phyloP scores from a whole-genome alignment of 2,329 filamentous ascomycete genomes.

The Polychaeton citri region DNA sequence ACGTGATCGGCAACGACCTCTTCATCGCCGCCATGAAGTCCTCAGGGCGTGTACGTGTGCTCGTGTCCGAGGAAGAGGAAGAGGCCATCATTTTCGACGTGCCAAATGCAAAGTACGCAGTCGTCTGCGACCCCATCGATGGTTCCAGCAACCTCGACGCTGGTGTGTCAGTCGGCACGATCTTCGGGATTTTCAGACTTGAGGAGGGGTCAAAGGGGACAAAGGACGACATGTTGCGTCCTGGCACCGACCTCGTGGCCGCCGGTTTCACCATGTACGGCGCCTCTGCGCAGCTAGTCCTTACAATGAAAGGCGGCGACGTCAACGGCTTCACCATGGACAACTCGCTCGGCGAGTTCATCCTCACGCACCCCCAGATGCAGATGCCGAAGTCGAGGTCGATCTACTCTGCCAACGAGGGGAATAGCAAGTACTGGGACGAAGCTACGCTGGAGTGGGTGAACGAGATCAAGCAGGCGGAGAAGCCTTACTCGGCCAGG shows the following conservation, averaged over 20 bases:
- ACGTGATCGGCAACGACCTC: slow-evolving; percentile 96
- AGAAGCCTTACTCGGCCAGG: slow-evolving; percentile 71
- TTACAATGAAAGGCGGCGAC: slow-evolving; percentile 83
- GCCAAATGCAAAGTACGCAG: slow-evolving; percentile 70
- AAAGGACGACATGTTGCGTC: slow-evolving; percentile 75
- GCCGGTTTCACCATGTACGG: slow-evolving; percentile 99
- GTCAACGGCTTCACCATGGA: slow-evolving; percentile 99
- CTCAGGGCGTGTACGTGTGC: slow-evolving; percentile 74
- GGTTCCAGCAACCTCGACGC: slow-evolving; percentile 95
- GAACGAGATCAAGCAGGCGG: slow-evolving; percentile 71
- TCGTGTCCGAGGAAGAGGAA: slow-evolving; percentile 98
- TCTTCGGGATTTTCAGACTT: slow-evolving; percentile 89
- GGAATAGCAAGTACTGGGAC: slow-evolving; percentile 94
- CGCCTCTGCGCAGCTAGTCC: slow-evolving; percentile 86
- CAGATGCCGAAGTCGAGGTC: slow-evolving; percentile 61
- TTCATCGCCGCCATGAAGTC: slow-evolving; percentile 93
- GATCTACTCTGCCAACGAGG: slow-evolving; percentile 98
- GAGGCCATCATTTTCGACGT: slow-evolving; percentile 66
- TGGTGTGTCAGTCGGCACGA: slow-evolving; percentile 93
- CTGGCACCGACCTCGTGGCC: slow-evolving; percentile 82
- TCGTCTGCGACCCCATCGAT: slow-evolving; percentile 96
- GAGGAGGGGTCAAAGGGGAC: slow-evolving; percentile 60
- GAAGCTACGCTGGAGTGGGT: slow-evolving; percentile 79
- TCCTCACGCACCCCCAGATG: slow-evolving; percentile 95
- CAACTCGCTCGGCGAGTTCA: slow-evolving; percentile 94